Percentiles rank a stretch among this genome's conserved stretches.
These are phyloP conservation scores for Besnoitia besnoiti DNA, from an alignment of 169 alveolate genomes.

Conservation along the genomic window DNA sequence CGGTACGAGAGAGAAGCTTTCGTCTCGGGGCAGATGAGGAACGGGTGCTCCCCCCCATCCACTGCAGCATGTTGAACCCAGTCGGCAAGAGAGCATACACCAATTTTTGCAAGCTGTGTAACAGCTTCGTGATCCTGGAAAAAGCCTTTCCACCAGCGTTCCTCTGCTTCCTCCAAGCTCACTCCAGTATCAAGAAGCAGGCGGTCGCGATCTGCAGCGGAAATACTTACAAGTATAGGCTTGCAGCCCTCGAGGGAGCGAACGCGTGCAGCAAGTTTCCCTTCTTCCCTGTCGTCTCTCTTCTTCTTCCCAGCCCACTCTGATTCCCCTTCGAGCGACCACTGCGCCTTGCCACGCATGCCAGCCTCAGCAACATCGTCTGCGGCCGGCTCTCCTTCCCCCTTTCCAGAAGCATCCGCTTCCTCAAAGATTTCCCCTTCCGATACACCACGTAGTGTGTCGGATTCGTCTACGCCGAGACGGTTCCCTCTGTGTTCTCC, in stretches of 20 bases:
- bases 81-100: not conserved
- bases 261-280: not conserved
- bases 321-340: not conserved
- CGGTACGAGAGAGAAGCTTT: constrained; percentile 5
- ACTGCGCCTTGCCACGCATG: not conserved
- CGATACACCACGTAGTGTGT: not conserved
- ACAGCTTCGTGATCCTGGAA: not conserved
- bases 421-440: not conserved
- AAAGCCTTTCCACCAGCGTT: constrained; percentile 38
- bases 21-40: not conserved
- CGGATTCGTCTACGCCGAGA: not conserved
- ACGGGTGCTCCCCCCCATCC: not conserved
- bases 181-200: constrained; percentile 28
- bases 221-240: not conserved
- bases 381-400: not conserved
- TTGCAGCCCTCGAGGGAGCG: not conserved
- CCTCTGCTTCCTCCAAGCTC: constrained; percentile 15
- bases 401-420: not conserved
- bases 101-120: not conserved
- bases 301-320: not conserved
- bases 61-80: constrained; percentile 31
- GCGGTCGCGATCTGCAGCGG: constrained; percentile 23
- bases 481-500: not conserved
- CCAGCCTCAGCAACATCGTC: not conserved
- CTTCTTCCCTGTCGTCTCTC: not conserved